Conservation (phyloP, 2,329 filamentous ascomycete genomes). For the Lasiodiplodia theobromae region DNA sequence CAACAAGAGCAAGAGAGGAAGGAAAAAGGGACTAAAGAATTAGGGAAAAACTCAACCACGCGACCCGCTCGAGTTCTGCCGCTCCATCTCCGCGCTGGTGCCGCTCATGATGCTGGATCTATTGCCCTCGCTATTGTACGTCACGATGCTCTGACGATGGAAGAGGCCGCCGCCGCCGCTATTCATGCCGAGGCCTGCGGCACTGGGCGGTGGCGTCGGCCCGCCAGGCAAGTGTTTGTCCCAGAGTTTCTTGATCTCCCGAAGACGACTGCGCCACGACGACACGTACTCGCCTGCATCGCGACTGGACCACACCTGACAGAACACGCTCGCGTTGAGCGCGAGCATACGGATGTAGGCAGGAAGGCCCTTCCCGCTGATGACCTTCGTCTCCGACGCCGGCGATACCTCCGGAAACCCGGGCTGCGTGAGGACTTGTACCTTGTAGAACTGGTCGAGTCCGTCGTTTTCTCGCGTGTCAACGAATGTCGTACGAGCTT, state of each 20-base stretch:
- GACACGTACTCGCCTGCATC: constrained; percentile 84
- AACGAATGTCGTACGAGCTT: constrained; percentile 78
- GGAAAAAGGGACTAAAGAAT: background rate
- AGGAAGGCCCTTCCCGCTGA: constrained; percentile 82
- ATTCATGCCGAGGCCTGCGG: constrained; percentile 41
- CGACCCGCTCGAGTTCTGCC: constrained; percentile 26
- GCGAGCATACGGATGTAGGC: constrained; percentile 87
- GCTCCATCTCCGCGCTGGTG: constrained; percentile 31
- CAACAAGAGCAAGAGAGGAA: constrained; percentile 2
- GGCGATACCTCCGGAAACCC: constrained; percentile 93
- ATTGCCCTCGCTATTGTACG: constrained; percentile 46
- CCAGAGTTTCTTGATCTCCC: constrained; percentile 82
- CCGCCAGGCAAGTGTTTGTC: constrained; percentile 62
- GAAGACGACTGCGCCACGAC: constrained; percentile 85
- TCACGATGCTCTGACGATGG: constrained; percentile 45
- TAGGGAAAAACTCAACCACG: constrained; percentile 1
- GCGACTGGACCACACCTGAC: constrained; percentile 82
- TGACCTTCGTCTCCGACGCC: constrained; percentile 85
- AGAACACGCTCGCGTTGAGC: constrained; percentile 93
- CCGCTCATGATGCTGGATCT: constrained; percentile 47
- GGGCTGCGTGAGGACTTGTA: constrained; percentile 85
- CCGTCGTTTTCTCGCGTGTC: constrained; percentile 46
- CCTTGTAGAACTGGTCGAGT: constrained; percentile 75
- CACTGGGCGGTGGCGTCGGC: constrained; percentile 36
- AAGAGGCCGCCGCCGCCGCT: constrained; percentile 36